Percentiles rank a stretch among this genome's conserved stretches.
Conservation (phyloP, 306 rosid species). For the Abrus precatorius region DNA sequence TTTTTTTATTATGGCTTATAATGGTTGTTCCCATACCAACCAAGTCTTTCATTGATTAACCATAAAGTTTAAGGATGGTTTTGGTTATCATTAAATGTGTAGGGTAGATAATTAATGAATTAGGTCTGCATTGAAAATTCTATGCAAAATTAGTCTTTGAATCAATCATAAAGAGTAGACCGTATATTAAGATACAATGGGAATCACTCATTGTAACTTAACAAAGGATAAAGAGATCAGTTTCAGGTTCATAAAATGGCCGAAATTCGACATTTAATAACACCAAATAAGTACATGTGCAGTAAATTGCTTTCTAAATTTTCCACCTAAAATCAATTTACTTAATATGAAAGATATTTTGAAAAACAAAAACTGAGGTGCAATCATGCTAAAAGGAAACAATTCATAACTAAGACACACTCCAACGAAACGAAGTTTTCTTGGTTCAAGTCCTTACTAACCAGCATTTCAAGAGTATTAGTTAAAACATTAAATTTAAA, state of each 20-base stretch:
- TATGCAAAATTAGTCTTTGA: not conserved
- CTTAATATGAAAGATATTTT: not conserved
- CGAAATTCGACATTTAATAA: no score
- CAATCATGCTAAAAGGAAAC: not conserved
- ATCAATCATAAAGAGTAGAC: not conserved
- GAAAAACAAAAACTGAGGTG: not conserved
- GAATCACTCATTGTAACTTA: not conserved
- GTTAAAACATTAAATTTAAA: no score
- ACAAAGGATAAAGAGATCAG: not conserved
- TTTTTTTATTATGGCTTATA: not conserved
- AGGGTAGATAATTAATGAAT: constrained; percentile 27
- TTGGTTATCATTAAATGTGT: constrained; percentile 3
- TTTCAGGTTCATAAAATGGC: not conserved
- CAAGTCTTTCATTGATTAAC: not conserved
- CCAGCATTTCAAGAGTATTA: no score
- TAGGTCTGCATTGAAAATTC: not conserved
- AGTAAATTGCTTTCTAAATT: no score
- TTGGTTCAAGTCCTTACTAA: not conserved
- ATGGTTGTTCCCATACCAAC: not conserved
- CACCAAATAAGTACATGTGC: not conserved
- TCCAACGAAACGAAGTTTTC: not conserved
- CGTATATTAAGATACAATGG: not conserved
- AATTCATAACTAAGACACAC: not conserved
- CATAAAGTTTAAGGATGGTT: not conserved
- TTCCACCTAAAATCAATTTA: not conserved